These are phyloP conservation scores for Fusarium graminum DNA, from an alignment of 2,329 filamentous ascomycete species.

Conservation along the genomic window DNA sequence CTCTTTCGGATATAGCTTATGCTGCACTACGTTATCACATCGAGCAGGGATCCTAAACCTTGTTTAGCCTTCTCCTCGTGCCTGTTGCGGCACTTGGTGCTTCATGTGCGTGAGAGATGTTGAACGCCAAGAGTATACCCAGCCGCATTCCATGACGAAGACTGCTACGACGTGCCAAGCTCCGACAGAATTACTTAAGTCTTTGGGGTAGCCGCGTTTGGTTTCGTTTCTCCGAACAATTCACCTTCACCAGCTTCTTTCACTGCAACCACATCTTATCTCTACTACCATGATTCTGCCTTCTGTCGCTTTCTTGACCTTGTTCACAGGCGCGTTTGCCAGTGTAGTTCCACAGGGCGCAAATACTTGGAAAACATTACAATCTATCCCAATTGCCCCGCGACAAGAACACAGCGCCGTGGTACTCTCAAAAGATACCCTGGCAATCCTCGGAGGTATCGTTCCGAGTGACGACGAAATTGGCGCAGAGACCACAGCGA, in stretches of 20 bases:
- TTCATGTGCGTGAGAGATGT: constrained; percentile 31
- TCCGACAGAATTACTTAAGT: constrained; percentile 19
- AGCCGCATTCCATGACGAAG: constrained; percentile 34
- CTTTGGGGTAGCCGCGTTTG: constrained; percentile 5
- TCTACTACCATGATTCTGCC: constrained; percentile 16
- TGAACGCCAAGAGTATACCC: constrained; percentile 23
- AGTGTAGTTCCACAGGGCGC: constrained; percentile 14
- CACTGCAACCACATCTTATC: neutral
- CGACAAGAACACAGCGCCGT: constrained; percentile 49
- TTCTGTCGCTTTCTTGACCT: constrained; percentile 3
- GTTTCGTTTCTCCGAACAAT: neutral
- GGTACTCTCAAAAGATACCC: constrained; percentile 38
- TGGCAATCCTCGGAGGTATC: constrained; percentile 50
- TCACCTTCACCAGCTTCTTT: neutral
- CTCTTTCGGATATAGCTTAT: constrained; percentile 11
- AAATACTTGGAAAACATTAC: constrained; percentile 42
- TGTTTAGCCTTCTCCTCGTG: constrained; percentile 4
- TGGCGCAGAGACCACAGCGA: constrained; percentile 40
- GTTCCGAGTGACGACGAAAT: constrained; percentile 32
- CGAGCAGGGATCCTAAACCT: constrained; percentile 5
- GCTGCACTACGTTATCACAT: constrained; percentile 2
- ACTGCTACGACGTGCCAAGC: constrained; percentile 1
- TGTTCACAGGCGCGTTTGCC: constrained; percentile 18
- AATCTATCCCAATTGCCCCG: constrained; percentile 43
- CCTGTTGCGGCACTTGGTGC: constrained; percentile 24